Base-by-base conservation (phyloP, 805 yeast genomes). In the Spencermartinsiella europaea region DNA sequence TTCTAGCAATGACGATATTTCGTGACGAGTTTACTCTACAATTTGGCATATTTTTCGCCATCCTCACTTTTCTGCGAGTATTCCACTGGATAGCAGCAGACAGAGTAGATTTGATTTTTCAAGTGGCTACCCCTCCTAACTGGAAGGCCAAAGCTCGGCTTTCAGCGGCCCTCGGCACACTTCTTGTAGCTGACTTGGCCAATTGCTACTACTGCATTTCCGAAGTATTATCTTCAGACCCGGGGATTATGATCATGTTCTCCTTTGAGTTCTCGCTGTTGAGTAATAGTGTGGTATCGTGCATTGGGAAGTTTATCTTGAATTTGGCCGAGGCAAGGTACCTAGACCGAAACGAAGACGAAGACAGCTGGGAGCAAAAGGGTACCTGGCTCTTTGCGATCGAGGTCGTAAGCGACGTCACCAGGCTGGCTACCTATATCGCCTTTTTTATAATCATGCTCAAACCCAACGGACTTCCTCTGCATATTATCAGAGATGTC, bases 221-320 rank as follows among this genome's bases (percentile, higher is more conserved):
- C 21, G 58, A 56, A 22, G 48, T 60, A 15, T 34, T 59, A 17
- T 35, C 46, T 3, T 47, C 49, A 14, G 61, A 56, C 2, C 64
- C 66, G 3, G 60, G 62, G 16, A 57, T 60, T 67, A 53, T 79
- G 85, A 16, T 85, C 35, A 71, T 83, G 44, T 81, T 86, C 62
- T 90, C 89, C 1, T 81, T 86, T 61, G 93, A 86, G 57, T 82
- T 83, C 58, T 81, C 84, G 2, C 68, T 86, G 48, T 69, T 83
- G 49, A 74, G 77, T 19, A 70, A 83, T 27, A 81, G 79, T 39
- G 61, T 78, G 21, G 55, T 79, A 14, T 67, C 75, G 5, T 66
- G 72, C 41, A 59, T 71, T 12, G 66, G 74, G 31, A 77, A 79
- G 57, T 69, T 72, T 44, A 51, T 65, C 4, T 65, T 84, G 44